Conservation (phyloP, 345 rosid species). For the Brassica cretica region DNA sequence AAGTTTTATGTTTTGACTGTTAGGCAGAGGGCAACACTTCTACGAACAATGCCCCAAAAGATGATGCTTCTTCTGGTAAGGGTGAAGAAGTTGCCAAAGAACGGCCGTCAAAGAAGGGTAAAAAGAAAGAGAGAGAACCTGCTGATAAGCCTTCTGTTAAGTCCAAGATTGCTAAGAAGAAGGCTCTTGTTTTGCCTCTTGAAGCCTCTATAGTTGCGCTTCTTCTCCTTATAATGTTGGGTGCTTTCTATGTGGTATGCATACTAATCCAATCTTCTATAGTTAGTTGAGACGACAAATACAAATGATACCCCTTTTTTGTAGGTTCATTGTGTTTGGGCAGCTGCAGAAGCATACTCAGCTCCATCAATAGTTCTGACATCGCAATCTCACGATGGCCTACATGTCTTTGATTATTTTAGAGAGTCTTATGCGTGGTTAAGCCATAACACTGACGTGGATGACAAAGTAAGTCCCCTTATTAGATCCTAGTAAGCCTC, state of each 20-base stretch:
- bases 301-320: slow-evolving; percentile 26
- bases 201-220: slow-evolving; percentile 79
- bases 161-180: slow-evolving; percentile 58
- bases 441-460: slow-evolving; percentile 93
- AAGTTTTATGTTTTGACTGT: slow-evolving; percentile 39
- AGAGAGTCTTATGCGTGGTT: slow-evolving; percentile 98
- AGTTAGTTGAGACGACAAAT: slow-evolving; percentile 10
- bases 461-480: slow-evolving; percentile 75
- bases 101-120: slow-evolving; percentile 59
- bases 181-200: slow-evolving; percentile 81
- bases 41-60: slow-evolving; percentile 42
- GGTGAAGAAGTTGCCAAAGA: slow-evolving; percentile 53
- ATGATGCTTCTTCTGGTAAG: slow-evolving; percentile 45
- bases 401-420: slow-evolving; percentile 97
- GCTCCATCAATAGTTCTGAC: slow-evolving; percentile 98
- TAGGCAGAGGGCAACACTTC: slow-evolving; percentile 63
- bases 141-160: slow-evolving; percentile 56
- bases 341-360: slow-evolving; percentile 99
- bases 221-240: slow-evolving; percentile 80
- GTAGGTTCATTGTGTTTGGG: slow-evolving; percentile 99
- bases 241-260: slow-evolving; percentile 97
- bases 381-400: slow-evolving; percentile 69
- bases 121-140: slow-evolving; percentile 67
- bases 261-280: slow-evolving; percentile 6
- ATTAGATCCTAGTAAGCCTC: slow-evolving; percentile 19